Evolutionary conservation across 2,329 filamentous ascomycete species (phyloP).

Genomic region (Lachnellula hyalina): DNA sequence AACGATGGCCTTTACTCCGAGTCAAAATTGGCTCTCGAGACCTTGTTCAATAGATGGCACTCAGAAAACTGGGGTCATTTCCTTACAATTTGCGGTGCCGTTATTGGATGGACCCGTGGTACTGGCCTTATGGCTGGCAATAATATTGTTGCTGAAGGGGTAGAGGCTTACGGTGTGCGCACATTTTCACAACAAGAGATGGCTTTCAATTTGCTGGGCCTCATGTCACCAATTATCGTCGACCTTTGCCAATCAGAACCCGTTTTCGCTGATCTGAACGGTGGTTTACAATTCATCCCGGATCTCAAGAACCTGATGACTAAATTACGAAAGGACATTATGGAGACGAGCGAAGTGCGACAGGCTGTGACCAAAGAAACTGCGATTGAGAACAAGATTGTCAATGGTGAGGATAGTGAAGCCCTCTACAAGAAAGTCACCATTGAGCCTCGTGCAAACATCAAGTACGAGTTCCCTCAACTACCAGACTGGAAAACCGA

Average conservation of each 20-base stretch:
- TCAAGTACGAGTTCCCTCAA: constrained; percentile 93
- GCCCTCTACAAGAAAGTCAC: constrained; percentile 91
- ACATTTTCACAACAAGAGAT: constrained; percentile 99
- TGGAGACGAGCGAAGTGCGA: constrained; percentile 89
- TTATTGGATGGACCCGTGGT: constrained; percentile 98
- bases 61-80: constrained; percentile 97
- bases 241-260: constrained; percentile 94
- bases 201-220: constrained; percentile 95
- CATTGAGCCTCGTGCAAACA: constrained; percentile 90
- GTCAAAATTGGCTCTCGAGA: constrained; percentile 95
- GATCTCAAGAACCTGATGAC: constrained; percentile 94
- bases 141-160: constrained; percentile 94
- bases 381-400: constrained; percentile 91
- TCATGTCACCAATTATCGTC: constrained; percentile 91
- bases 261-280: constrained; percentile 95
- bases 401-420: constrained; percentile 91
- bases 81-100: constrained; percentile 94
- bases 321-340: constrained; percentile 87
- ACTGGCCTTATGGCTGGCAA: constrained; percentile 97
- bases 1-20: constrained; percentile 98
- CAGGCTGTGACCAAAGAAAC: constrained; percentile 93
- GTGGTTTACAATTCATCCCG: constrained; percentile 94
- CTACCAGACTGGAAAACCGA: constrained; percentile 90
- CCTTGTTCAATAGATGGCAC: constrained; percentile 97
- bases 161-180: constrained; percentile 92